Evolutionary conservation across 192 early-diverging fungal genomes (phyloP).

Genomic region (Pilaira anomala): DNA sequence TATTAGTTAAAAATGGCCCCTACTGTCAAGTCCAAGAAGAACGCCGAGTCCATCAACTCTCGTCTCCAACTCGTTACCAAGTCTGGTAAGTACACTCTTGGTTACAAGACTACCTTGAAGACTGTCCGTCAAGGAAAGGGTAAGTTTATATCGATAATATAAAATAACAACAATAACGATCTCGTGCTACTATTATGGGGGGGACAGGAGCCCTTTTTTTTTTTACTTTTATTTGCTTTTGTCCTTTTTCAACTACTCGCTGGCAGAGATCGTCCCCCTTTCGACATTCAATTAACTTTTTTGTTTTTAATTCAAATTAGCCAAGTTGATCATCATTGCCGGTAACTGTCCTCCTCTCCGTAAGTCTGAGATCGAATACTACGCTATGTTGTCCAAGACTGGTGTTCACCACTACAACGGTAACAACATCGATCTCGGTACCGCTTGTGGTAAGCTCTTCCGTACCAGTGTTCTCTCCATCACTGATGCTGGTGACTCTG

Average conservation of each 20-base stretch:
- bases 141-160: conserved; percentile 34
- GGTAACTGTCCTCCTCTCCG: conserved; percentile 99
- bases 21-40: conserved; percentile 78
- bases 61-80: conserved; percentile 99
- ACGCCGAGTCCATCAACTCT: conserved; percentile 95
- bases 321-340: conserved; percentile 98
- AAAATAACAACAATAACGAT: neutral
- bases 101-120: conserved; percentile 99
- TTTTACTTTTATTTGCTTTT: neutral
- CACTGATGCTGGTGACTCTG: conserved; percentile 97
- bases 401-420: conserved; percentile 99
- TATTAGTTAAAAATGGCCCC: conserved; percentile 21
- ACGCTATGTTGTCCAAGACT: conserved; percentile 99
- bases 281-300: neutral
- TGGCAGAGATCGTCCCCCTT: conserved; percentile 22
- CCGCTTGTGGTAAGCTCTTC: conserved; percentile 99
- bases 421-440: conserved; percentile 99
- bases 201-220: conserved; percentile 18
- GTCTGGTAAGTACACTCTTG: conserved; percentile 96
- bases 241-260: neutral
- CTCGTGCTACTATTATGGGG: neutral
- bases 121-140: conserved; percentile 93
- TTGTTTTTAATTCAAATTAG: conserved; percentile 41
- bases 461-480: conserved; percentile 92
- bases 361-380: conserved; percentile 99